Percentiles rank a stretch among this genome's conserved stretches.
Conservation (phyloP, 257 asterid genomes). For the Lavandula angustifolia region DNA sequence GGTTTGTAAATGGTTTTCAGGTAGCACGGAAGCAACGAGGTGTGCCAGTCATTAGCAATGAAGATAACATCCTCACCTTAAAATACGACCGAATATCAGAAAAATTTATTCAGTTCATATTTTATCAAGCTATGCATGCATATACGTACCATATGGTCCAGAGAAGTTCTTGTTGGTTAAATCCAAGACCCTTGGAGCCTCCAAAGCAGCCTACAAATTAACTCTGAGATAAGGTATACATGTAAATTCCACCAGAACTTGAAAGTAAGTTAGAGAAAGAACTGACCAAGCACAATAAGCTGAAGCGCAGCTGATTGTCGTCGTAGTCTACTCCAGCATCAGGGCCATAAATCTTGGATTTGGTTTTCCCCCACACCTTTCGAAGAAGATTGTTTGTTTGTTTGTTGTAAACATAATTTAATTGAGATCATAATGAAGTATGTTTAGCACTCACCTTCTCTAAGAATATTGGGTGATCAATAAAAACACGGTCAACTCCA, state of each 20-base stretch:
- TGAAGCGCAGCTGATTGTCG: constrained; percentile 83
- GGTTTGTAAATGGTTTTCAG: constrained; percentile 81
- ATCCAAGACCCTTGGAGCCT: constrained; percentile 76
- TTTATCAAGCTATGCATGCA: not conserved
- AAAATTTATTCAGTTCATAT: not conserved
- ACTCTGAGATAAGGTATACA: constrained; percentile 10
- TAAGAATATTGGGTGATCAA: constrained; percentile 87
- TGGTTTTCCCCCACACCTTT: constrained; percentile 90
- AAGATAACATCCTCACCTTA: constrained; percentile 89
- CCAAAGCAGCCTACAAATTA: constrained; percentile 80
- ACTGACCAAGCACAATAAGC: constrained; percentile 81
- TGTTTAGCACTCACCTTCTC: constrained; percentile 61
- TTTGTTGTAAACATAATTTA: constrained; percentile 2
- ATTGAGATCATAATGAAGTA: not conserved
- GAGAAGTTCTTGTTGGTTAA: constrained; percentile 67
- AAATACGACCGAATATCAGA: constrained; percentile 19
- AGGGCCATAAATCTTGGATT: constrained; percentile 85
- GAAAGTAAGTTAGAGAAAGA: not conserved
- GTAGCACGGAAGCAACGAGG: constrained; percentile 91
- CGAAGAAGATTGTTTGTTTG: not conserved
- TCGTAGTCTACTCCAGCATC: constrained; percentile 73
- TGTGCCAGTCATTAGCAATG: constrained; percentile 96
- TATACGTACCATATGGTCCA: constrained; percentile 76
- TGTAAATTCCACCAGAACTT: too few relatives aligned
- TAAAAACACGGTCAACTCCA: constrained; percentile 93